These are phyloP conservation scores for Phanerodontia chrysosporium DNA, from an alignment of 768 basidiomycete species.

Conservation along the genomic window DNA sequence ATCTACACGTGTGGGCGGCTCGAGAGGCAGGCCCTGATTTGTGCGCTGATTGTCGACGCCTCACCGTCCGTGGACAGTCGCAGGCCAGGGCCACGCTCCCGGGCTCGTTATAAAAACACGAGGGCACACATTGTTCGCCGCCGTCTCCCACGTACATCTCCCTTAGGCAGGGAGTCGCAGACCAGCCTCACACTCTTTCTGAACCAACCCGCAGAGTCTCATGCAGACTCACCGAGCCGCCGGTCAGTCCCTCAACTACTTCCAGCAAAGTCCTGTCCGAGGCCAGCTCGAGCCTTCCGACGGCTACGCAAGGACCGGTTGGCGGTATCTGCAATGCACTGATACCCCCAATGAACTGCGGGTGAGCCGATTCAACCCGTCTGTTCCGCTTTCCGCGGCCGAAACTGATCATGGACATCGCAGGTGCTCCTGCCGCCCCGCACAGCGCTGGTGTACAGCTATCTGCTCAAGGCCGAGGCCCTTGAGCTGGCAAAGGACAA, in stretches of 20 bases:
- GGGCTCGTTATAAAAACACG: slow-evolving; percentile 2
- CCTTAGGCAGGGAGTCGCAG: slow-evolving; percentile 2
- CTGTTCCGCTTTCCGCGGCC: not conserved
- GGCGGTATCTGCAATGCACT: slow-evolving; percentile 71
- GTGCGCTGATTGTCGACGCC: slow-evolving; percentile 5
- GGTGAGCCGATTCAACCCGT: slow-evolving; percentile 30
- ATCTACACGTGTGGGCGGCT: slow-evolving; percentile 8
- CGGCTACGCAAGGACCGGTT: slow-evolving; percentile 46
- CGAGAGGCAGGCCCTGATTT: not conserved
- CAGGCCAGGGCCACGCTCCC: slow-evolving; percentile 2
- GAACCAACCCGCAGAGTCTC: slow-evolving; percentile 4
- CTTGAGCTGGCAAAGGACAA: slow-evolving; percentile 57
- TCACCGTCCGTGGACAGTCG: not conserved
- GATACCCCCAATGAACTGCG: slow-evolving; percentile 75
- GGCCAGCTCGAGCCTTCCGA: slow-evolving; percentile 74
- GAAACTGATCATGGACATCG: slow-evolving; percentile 10
- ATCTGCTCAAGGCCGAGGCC: slow-evolving; percentile 59
- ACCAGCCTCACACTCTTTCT: slow-evolving; percentile 6
- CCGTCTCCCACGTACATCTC: slow-evolving; percentile 7
- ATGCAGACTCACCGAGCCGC: slow-evolving; percentile 18
- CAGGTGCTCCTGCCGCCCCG: slow-evolving; percentile 68
- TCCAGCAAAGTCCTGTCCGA: slow-evolving; percentile 61
- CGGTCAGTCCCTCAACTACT: slow-evolving; percentile 41
- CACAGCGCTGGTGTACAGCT: slow-evolving; percentile 61
- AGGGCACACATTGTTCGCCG: not conserved